These are phyloP conservation scores for Moniliophthora roreri DNA, from an alignment of 1,284 basidiomycete genomes.

Conservation along the genomic window DNA sequence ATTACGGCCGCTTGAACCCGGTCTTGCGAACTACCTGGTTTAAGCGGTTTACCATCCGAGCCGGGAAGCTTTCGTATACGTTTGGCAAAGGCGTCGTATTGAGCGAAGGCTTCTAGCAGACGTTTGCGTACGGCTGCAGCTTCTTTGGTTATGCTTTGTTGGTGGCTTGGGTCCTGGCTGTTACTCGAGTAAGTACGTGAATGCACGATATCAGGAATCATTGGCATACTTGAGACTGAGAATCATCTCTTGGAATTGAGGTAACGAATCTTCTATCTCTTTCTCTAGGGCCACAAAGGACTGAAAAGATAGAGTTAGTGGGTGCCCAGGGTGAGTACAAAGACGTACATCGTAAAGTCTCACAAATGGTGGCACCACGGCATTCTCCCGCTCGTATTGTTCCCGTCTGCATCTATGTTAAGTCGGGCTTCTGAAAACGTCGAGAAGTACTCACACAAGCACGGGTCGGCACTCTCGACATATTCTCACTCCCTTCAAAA, in stretches of 20 bases:
- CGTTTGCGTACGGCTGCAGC: constrained; percentile 74
- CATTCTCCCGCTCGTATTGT: constrained; percentile 76
- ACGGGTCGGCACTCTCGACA: constrained; percentile 81
- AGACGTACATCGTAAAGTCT: constrained; percentile 67
- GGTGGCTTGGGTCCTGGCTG: not conserved
- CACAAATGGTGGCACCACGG: constrained; percentile 61
- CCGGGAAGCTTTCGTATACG: constrained; percentile 76
- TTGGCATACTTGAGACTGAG: constrained; percentile 46
- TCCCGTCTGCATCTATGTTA: constrained; percentile 54
- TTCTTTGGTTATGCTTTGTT: constrained; percentile 63
- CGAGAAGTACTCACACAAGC: constrained; percentile 62
- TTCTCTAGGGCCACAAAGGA: constrained; percentile 74
- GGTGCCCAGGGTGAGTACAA: not conserved
- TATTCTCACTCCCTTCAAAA: constrained; percentile 80
- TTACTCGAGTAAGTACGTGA: not conserved
- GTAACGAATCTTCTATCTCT: constrained; percentile 50
- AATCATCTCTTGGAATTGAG: constrained; percentile 50
- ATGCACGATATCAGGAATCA: constrained; percentile 35
- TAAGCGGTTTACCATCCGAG: constrained; percentile 10
- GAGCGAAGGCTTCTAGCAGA: constrained; percentile 79
- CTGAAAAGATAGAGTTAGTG: constrained; percentile 30
- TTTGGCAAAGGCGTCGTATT: constrained; percentile 89
- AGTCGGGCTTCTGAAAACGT: constrained; percentile 8
- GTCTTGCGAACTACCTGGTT: constrained; percentile 74
- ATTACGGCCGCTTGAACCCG: constrained; percentile 83